Percentiles rank a stretch among this genome's conserved stretches.
Conservation (phyloP, 2,329 filamentous ascomycete genomes). For the Paecilomyces dactylethromorphus region DNA sequence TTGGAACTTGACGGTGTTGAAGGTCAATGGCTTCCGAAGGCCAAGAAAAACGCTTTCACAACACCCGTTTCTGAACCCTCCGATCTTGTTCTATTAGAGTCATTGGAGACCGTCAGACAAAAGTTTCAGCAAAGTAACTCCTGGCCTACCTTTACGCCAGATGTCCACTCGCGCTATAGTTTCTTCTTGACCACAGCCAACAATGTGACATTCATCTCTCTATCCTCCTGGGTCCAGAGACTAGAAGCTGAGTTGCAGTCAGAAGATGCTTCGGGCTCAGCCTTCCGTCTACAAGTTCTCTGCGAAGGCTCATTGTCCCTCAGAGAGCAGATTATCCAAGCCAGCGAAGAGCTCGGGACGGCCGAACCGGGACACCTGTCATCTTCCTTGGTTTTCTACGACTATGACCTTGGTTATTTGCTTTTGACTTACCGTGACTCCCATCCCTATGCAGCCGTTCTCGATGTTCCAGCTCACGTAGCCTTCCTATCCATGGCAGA, state of each 20-base stretch:
- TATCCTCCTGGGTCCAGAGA: constrained; percentile 50
- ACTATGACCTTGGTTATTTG: constrained; percentile 53
- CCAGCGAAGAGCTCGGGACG: constrained; percentile 19
- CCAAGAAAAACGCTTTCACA: constrained; percentile 33
- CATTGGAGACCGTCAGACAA: constrained; percentile 33
- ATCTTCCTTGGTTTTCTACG: constrained; percentile 47
- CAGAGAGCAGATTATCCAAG: constrained; percentile 43
- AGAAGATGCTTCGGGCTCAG: constrained; percentile 45
- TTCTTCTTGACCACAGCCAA: constrained; percentile 52
- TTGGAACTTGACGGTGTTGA: constrained; percentile 57
- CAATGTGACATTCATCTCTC: constrained; percentile 49
- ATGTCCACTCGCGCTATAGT: constrained; percentile 50
- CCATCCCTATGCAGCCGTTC: constrained; percentile 44
- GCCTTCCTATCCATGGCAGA: constrained; percentile 21
- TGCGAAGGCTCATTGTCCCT: constrained; percentile 45
- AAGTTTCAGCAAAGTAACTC: constrained; percentile 17
- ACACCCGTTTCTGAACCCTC: constrained; percentile 35
- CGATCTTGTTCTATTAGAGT: constrained; percentile 40
- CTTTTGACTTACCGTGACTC: constrained; percentile 45
- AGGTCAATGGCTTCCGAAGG: constrained; percentile 55
- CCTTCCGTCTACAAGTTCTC: constrained; percentile 51
- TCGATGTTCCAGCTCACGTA: constrained; percentile 41
- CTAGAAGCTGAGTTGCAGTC: constrained; percentile 52
- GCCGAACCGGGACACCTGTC: constrained; percentile 33
- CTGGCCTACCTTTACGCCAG: constrained; percentile 52